Evolutionary conservation across 2,329 filamentous ascomycete species (phyloP).

Genomic region (Penicillium sp.): DNA sequence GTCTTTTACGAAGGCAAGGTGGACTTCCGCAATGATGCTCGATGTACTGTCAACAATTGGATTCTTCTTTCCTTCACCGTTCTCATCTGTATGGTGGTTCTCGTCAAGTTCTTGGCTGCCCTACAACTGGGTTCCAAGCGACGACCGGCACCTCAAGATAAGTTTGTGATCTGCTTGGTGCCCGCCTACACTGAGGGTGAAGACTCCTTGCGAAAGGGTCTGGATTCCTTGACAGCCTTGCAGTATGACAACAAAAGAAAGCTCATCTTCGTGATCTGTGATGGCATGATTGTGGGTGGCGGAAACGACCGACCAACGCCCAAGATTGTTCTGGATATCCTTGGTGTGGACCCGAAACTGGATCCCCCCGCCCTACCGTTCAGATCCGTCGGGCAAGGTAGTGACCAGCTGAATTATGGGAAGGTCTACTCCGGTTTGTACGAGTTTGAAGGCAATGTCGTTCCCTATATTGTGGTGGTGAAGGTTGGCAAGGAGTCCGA

Average conservation of each 20-base stretch:
- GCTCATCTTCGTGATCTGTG: slow-evolving; percentile 85
- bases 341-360: slow-evolving; percentile 94
- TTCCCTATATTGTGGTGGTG: slow-evolving; percentile 92
- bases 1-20: slow-evolving; percentile 78
- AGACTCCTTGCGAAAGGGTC: slow-evolving; percentile 85
- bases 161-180: slow-evolving; percentile 98
- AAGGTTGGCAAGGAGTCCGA: slow-evolving; percentile 98
- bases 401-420: slow-evolving; percentile 93
- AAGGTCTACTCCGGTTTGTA: slow-evolving; percentile 98
- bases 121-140: slow-evolving; percentile 91
- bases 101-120: slow-evolving; percentile 86
- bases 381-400: slow-evolving; percentile 85
- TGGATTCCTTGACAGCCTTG: slow-evolving; percentile 90
- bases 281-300: slow-evolving; percentile 99
- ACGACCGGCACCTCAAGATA: slow-evolving; percentile 86
- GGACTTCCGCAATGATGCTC: slow-evolving; percentile 76
- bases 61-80: slow-evolving; percentile 85
- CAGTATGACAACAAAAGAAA: slow-evolving; percentile 99
- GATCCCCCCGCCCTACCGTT: slow-evolving; percentile 93
- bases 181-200: slow-evolving; percentile 98
- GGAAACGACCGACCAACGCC: slow-evolving; percentile 96
- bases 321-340: slow-evolving; percentile 92
- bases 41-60: slow-evolving; percentile 87
- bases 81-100: slow-evolving; percentile 75
- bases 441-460: slow-evolving; percentile 95